Evolutionary conservation across 129 eudicot genomes (phyloP).

Genomic region (Ambrosia artemisiifolia): DNA sequence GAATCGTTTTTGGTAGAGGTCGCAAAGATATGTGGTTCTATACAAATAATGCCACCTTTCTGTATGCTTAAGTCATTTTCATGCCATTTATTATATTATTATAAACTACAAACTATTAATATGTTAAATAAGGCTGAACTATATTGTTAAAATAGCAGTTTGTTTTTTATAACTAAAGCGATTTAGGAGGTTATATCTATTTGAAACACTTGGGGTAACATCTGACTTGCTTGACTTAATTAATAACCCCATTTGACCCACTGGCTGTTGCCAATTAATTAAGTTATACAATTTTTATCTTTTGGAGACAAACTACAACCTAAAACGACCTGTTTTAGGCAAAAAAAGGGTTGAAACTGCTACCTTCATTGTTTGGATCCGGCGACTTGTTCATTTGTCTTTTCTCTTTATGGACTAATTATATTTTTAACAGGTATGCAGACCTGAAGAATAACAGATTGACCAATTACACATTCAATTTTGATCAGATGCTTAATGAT

Average conservation of each 20-base stretch:
- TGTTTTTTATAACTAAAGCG: not conserved
- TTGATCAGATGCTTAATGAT: constrained; percentile 93
- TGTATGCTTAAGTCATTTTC: too few species aligned
- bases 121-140: not conserved
- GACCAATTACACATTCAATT: constrained; percentile 87
- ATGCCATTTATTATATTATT: too few species aligned
- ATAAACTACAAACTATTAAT: not conserved
- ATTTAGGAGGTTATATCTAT: not conserved
- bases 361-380: not conserved
- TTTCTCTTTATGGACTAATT: not conserved
- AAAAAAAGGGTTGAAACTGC: not conserved
- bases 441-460: constrained; percentile 94
- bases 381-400: not conserved
- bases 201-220: not conserved
- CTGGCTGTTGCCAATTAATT: not conserved
- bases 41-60: not conserved
- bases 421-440: constrained; percentile 64
- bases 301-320: not conserved
- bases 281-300: not conserved
- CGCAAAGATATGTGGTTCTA: not conserved
- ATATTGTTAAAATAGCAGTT: not conserved
- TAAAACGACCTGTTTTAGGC: not conserved
- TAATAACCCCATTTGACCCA: not conserved
- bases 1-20: not conserved
- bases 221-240: not conserved